Evolutionary conservation across 345 rosid genomes (phyloP).

Genomic region (Arabis alpina): DNA sequence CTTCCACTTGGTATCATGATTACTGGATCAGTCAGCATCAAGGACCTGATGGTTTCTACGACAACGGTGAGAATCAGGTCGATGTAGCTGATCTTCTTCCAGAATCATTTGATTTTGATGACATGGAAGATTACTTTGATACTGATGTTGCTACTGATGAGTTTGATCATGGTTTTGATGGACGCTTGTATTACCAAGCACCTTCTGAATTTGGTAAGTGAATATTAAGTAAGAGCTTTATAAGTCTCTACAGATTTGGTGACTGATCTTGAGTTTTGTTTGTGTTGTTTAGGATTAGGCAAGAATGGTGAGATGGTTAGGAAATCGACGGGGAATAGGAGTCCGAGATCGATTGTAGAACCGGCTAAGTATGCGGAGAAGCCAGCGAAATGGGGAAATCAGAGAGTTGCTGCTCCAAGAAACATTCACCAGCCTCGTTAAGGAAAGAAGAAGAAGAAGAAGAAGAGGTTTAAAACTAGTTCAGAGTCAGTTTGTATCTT

Average conservation of each 20-base stretch:
- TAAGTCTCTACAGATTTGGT: not conserved
- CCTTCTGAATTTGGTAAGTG: slow-evolving; percentile 40
- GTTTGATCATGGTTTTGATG: slow-evolving; percentile 47
- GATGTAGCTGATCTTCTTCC: slow-evolving; percentile 63
- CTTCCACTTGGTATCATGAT: slow-evolving; percentile 76
- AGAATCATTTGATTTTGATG: slow-evolving; percentile 65
- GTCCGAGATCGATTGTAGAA: slow-evolving; percentile 32
- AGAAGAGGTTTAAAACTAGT: too few species aligned
- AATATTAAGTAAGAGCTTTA: not conserved
- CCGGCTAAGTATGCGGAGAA: slow-evolving; percentile 54
- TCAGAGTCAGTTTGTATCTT: slow-evolving; percentile 28
- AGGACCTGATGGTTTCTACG: slow-evolving; percentile 58
- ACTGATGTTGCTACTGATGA: slow-evolving; percentile 28
- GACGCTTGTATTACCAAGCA: slow-evolving; percentile 26
- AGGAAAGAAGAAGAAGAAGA: slow-evolving; percentile 31
- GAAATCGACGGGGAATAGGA: slow-evolving; percentile 34
- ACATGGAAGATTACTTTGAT: slow-evolving; percentile 51
- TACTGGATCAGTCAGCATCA: slow-evolving; percentile 86
- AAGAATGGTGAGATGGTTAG: slow-evolving; percentile 44
- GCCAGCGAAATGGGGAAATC: slow-evolving; percentile 49
- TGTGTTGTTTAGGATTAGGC: slow-evolving; percentile 41
- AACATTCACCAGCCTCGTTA: slow-evolving; percentile 65
- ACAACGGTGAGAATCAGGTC: slow-evolving; percentile 50
- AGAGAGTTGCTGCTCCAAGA: slow-evolving; percentile 54
- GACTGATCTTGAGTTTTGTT: not conserved